Evolutionary conservation across 108 stramenopile species (phyloP), one percentile per base, ranked within the genome.

Genomic region (Aurantiochytrium sp.): DNA sequence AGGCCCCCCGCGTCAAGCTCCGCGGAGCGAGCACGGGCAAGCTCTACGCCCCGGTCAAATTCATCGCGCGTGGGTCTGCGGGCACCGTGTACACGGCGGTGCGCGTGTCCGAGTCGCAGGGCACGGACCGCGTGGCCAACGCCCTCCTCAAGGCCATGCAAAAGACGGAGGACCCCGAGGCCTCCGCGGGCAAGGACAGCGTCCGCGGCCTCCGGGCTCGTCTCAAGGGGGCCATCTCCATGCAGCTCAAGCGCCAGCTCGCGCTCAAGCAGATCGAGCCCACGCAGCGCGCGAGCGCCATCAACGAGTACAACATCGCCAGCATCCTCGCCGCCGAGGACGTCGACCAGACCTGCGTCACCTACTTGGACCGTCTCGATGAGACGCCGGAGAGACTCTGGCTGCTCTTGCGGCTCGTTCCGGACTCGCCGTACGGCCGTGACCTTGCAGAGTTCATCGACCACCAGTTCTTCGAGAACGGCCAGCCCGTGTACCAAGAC

Each of bases 221-320:
- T n/a, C 24, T 81, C 12, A 81, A 21, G 17, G 73, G 24, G n/a
- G 73, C 73, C 12, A 30, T 81, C 27, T 48, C 42, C 21, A 41
- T 3, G 73, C 73, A 81, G 73, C 73, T 81, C 27, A 17, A 81
- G 73, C 73, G 73, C 42, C 73, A 81, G 45, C 45, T 81, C n/a
- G 73, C 39, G 39, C 73, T 81, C 24, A 81, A 81, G 45, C 39
- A 48, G 73, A 48, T 81, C 39, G 42, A 48, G 3, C 73, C 73
- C 27, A 81, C 73, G 42, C 73, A 81, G 45, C 39, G 73, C 39
- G 8, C 73, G 6, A 81, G 73, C 45, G 73, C 73, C 17, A 48
- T 48, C 39, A 81, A 81, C 4, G 73, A 81, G 45, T 81, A 81
- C 39, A 6, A 24, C 1, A 81, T 81, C 45, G 73, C 73, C 8